These are phyloP conservation scores for Myriosclerotinia scirpicola DNA, from an alignment of 2,329 filamentous ascomycete species.

Conservation along the genomic window DNA sequence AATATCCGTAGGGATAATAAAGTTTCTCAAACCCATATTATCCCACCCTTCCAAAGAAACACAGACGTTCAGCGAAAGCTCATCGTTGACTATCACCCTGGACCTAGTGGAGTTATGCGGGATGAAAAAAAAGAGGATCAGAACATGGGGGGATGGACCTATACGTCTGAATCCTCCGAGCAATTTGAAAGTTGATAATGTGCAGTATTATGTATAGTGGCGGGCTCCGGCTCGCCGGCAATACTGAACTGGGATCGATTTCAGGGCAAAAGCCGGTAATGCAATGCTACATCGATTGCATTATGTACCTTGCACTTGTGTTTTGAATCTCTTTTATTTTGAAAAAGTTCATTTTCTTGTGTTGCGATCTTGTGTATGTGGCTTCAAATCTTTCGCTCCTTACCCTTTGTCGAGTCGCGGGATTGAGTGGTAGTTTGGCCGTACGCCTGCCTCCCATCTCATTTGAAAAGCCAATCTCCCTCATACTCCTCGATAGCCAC, in stretches of 20 bases:
- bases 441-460: not conserved
- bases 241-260: not conserved
- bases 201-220: not conserved
- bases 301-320: not conserved
- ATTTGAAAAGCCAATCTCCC: not conserved
- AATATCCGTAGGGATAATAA: no score
- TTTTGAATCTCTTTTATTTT: not conserved
- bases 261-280: slow-evolving; percentile 4
- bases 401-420: not conserved
- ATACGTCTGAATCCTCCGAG: not conserved
- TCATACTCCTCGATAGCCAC: not conserved
- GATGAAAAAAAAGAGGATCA: not conserved
- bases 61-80: not conserved
- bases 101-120: not conserved
- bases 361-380: not conserved
- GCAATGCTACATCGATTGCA: not conserved
- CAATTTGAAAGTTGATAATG: not conserved
- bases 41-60: not conserved
- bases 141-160: not conserved
- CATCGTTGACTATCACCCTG: not conserved
- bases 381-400: not conserved
- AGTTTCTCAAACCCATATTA: no score
- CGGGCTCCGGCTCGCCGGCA: not conserved
- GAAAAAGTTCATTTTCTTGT: not conserved
- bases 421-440: not conserved